Evolutionary conservation across 352 stramenopile species (phyloP).

Genomic region (Salisapilia sapeloensis): DNA sequence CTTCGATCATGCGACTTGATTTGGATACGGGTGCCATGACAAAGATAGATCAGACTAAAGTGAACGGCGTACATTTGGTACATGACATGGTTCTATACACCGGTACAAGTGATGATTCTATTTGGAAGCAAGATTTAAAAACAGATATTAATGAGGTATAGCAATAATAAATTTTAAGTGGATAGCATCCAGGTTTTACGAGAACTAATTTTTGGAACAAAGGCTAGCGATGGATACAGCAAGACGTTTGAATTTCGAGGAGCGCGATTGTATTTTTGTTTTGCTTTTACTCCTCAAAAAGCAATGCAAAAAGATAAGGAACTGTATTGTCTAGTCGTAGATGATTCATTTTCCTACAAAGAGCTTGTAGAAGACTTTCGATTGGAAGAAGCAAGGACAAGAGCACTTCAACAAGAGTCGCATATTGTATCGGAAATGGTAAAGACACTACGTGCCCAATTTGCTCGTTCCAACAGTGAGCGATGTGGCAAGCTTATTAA

Average conservation of each 20-base stretch:
- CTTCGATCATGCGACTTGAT: too few species aligned
- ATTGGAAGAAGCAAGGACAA: constrained; percentile 29
- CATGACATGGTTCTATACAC: too few species aligned
- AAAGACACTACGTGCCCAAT: constrained; percentile 52
- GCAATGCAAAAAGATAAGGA: constrained; percentile 2
- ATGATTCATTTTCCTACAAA: constrained; percentile 11
- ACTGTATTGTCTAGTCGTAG: constrained; percentile 4
- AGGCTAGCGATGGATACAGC: background rate
- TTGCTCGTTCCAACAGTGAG: constrained; percentile 36
- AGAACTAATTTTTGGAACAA: too few species aligned
- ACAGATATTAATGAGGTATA: too few species aligned
- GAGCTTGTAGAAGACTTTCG: constrained; percentile 44
- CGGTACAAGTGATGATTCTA: too few species aligned
- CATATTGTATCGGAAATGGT: constrained; percentile 58
- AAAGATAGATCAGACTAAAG: too few species aligned
- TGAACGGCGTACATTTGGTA: too few species aligned
- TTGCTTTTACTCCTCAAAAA: constrained; percentile 18
- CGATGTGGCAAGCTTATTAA: constrained; percentile 30
- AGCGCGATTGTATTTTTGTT: constrained; percentile 30
- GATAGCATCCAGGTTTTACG: too few species aligned
- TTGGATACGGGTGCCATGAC: too few species aligned
- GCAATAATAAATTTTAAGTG: too few species aligned
- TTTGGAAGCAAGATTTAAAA: too few species aligned
- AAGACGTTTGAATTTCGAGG: constrained; percentile 43
- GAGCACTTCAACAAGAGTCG: constrained; percentile 29